Base-by-base conservation (phyloP, 805 yeast genomes). In the Candida odintsovae region DNA sequence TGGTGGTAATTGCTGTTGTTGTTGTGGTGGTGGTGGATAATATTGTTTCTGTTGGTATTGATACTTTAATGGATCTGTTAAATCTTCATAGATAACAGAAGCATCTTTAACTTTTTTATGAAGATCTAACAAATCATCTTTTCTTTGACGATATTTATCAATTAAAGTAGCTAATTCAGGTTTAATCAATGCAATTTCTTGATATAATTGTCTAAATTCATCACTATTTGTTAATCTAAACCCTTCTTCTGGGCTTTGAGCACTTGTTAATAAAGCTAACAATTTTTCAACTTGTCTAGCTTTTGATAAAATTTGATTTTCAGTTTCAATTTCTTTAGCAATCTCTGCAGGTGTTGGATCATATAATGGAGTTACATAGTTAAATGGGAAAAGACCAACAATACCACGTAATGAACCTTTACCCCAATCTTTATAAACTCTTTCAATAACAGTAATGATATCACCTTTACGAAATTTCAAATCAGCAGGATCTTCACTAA, bases 341-440 rank as follows among this genome's bases (percentile, higher is more conserved):
- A 83, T 50, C 52, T 90, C 90, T 42, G 75, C 74, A 2, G 77
- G 72, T 0, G 87, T 72, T 31, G 84, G 82, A 40, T 81, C 84
- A 1, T 82, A 77, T 6, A 90, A 68, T 2, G 90, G 90, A 0
- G 87, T 77, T 1, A 94, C 98, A 60, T 94, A 92, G 62, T 92
- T 92, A 48, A 87, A 75, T 0, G 99, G 99, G 65, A 92, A 90
- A 13, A 94, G 83, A 18, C 99, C 99, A 43, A 81, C 73, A 45
- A 75, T 76, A 1, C 97, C 97, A 45, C 77, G 74, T 43, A 92
- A 67, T 6, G 92, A 78, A 15, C 99, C 99, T 54, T 88, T 76
- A 84, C 97, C 87, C 99, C 99, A 92, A 60, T 92, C 98, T 51
- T 87, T 75, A 63, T 90, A 90, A 6, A 86, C 95, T 15, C 84